These are phyloP conservation scores for Saccharum officinarum DNA, from an alignment of 176 grass and related monocot species.

Conservation along the genomic window DNA sequence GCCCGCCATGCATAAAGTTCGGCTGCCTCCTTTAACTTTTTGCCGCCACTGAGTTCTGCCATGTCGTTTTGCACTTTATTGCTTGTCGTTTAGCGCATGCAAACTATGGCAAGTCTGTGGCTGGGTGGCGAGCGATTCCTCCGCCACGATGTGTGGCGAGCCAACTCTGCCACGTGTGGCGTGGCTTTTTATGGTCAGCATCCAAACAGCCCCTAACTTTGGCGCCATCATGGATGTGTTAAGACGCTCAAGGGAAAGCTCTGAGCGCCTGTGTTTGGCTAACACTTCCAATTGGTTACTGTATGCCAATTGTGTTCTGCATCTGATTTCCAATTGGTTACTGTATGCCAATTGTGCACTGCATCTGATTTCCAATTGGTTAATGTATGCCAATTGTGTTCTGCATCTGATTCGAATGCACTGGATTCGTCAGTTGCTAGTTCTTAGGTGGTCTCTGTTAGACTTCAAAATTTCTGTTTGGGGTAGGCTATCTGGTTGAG, in stretches of 20 bases:
- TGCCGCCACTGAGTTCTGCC: too few species aligned
- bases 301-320: constrained; percentile 4
- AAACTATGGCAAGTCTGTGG: too few species aligned
- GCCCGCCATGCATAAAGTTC: too few species aligned
- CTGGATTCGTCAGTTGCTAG: background rate
- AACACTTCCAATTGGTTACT: constrained; percentile 11
- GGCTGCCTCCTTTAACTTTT: too few species aligned
- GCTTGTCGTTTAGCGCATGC: too few species aligned
- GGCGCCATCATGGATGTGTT: constrained; percentile 92
- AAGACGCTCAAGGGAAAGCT: constrained; percentile 83
- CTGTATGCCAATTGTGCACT: background rate
- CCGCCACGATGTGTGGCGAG: too few species aligned
- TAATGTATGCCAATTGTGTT: constrained; percentile 18
- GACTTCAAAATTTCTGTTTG: background rate
- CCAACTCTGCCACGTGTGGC: too few species aligned
- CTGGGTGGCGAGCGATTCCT: too few species aligned
- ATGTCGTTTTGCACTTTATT: too few species aligned
- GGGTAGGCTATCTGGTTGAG: constrained; percentile 15
- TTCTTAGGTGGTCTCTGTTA: constrained; percentile 8
- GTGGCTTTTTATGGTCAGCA: too few species aligned
- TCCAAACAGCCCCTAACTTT: constrained; percentile 53
- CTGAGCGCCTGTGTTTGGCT: constrained; percentile 26
- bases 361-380: constrained; percentile 31
- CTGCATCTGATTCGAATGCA: constrained; percentile 21
- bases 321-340: constrained; percentile 2